Evolutionary conservation across 1,284 basidiomycete genomes (phyloP).

Genomic region (Heterobasidion occidentale): DNA sequence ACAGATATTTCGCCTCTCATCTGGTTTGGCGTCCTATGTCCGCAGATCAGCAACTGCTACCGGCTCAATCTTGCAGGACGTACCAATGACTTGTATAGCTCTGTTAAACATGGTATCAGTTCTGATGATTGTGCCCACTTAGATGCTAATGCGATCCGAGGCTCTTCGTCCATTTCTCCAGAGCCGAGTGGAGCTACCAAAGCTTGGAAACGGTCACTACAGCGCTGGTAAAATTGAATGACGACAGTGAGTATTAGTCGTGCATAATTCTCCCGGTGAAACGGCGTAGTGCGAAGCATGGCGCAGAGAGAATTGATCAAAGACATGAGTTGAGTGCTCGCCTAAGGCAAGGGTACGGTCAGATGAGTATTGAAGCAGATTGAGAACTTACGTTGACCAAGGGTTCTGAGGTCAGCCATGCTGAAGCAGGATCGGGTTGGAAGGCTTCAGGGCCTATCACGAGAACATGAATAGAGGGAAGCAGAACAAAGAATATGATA

Average conservation of each 20-base stretch:
- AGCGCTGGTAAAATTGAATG: slow-evolving; percentile 94
- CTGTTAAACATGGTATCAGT: slow-evolving; percentile 63
- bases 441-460: slow-evolving; percentile 73
- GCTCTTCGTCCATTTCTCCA: slow-evolving; percentile 30
- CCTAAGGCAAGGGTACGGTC: slow-evolving; percentile 31
- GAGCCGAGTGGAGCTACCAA: slow-evolving; percentile 44
- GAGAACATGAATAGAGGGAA: not conserved
- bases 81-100: slow-evolving; percentile 40
- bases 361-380: not conserved
- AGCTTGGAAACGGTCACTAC: slow-evolving; percentile 80
- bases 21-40: slow-evolving; percentile 29
- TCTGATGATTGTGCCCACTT: slow-evolving; percentile 85
- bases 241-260: slow-evolving; percentile 93
- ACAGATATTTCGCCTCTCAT: slow-evolving; percentile 48
- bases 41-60: not conserved
- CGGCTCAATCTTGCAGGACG: slow-evolving; percentile 14
- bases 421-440: slow-evolving; percentile 64
- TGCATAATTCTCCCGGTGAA: slow-evolving; percentile 92
- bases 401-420: slow-evolving; percentile 57
- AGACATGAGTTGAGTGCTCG: slow-evolving; percentile 79
- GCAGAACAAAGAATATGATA: not conserved
- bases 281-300: slow-evolving; percentile 92
- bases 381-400: slow-evolving; percentile 61
- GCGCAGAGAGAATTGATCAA: slow-evolving; percentile 89
- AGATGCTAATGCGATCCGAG: slow-evolving; percentile 58